A percentile compares a stretch with the other conserved stretches of the same genome.
Evolutionary conservation across 75 land plant genomes (phyloP).

Genomic region (Sequoiadendron giganteum): DNA sequence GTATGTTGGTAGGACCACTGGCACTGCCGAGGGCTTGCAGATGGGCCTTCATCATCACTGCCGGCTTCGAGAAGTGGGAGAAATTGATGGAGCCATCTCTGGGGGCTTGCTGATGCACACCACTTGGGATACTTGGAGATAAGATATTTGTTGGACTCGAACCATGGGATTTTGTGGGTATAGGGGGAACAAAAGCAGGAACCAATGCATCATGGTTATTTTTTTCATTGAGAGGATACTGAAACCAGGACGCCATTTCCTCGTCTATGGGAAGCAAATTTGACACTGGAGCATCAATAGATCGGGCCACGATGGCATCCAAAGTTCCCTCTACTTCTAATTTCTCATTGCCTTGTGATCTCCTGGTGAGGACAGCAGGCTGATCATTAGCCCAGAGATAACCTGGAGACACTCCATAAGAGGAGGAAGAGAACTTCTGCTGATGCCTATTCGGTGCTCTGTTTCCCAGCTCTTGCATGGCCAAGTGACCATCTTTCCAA

Average conservation of each 20-base stretch:
- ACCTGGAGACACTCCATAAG: neutral
- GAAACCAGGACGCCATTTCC: neutral
- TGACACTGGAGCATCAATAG: neutral
- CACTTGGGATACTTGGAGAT: neutral
- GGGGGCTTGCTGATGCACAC: neutral
- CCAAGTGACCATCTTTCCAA: conserved; percentile 61
- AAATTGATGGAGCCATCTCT: neutral
- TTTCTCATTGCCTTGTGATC: neutral
- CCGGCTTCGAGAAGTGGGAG: conserved; percentile 7
- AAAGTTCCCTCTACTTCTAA: conserved; percentile 6
- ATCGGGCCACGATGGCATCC: conserved; percentile 9
- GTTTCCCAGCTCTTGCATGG: conserved; percentile 57
- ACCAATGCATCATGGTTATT: conserved; percentile 4
- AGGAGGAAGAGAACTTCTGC: neutral
- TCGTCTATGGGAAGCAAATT: conserved; percentile 5
- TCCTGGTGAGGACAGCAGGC: conserved; percentile 6
- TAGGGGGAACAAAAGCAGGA: neutral
- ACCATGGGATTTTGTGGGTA: neutral
- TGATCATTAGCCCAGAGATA: neutral
- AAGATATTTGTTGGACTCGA: neutral
- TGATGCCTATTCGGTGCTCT: conserved; percentile 1
- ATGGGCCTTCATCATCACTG: conserved; percentile 1
- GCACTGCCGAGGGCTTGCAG: neutral
- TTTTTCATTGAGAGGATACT: neutral
- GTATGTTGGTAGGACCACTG: conserved; percentile 6